Evolutionary conservation across 2,329 filamentous ascomycete genomes (phyloP).

Genomic region (Thielaviopsis populi): DNA sequence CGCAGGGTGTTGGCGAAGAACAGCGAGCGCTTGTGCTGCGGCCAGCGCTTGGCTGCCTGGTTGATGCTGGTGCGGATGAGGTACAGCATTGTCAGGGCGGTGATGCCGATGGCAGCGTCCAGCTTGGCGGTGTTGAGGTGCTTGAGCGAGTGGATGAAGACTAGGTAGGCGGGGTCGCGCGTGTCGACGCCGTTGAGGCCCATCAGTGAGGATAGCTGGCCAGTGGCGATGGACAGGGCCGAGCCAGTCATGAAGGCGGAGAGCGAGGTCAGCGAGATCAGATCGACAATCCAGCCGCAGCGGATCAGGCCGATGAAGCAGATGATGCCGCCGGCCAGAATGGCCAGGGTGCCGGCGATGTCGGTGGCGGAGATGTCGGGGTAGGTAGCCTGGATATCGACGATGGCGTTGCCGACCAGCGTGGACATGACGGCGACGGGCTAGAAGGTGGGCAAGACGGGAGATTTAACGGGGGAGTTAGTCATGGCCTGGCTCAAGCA

Average conservation of each 20-base stretch:
- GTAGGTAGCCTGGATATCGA: conserved; percentile 40
- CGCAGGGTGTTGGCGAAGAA: conserved; percentile 89
- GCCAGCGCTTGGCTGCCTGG: conserved; percentile 51
- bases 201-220: conserved; percentile 70
- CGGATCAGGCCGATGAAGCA: conserved; percentile 63
- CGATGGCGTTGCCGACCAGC: conserved; percentile 68
- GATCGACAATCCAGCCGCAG: conserved; percentile 78
- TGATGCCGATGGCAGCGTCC: conserved; percentile 83
- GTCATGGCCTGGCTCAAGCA: neutral
- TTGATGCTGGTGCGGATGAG: conserved; percentile 53
- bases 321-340: conserved; percentile 66
- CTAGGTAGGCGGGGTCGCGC: conserved; percentile 61
- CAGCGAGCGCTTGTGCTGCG: conserved; percentile 53
- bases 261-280: conserved; percentile 80
- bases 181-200: conserved; percentile 64
- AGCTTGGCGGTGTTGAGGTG: conserved; percentile 49
- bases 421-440: conserved; percentile 94
- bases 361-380: conserved; percentile 47
- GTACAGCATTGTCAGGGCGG: conserved; percentile 65
- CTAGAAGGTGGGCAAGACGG: conserved; percentile 27
- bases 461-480: neutral
- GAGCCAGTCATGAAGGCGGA: conserved; percentile 96
- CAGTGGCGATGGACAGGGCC: conserved; percentile 71
- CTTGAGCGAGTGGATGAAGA: conserved; percentile 72
- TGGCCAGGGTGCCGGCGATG: conserved; percentile 62